phyloP scores from a whole-genome alignment of 805 yeast genomes.

The Kuraishia ogatae region DNA sequence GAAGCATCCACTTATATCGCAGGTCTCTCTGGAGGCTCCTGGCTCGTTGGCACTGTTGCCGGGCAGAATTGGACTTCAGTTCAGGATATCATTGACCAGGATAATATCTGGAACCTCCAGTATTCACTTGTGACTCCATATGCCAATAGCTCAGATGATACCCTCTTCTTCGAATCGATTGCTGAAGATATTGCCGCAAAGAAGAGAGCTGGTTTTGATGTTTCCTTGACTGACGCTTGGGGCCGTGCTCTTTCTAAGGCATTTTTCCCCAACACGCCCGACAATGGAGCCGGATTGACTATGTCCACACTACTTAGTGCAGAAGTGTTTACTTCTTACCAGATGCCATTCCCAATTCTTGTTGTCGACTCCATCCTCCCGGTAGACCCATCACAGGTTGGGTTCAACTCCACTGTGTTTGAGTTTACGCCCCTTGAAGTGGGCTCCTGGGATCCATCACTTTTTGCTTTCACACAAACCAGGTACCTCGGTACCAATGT shows the following conservation, averaged over 20 bases:
- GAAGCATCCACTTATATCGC: slow-evolving; percentile 64
- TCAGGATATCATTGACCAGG: slow-evolving; percentile 41
- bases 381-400: slow-evolving; percentile 35
- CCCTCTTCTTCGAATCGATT: slow-evolving; percentile 21
- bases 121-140: background rate
- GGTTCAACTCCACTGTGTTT: slow-evolving; percentile 49
- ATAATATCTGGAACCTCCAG: slow-evolving; percentile 44
- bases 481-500: slow-evolving; percentile 61
- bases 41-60: slow-evolving; percentile 66
- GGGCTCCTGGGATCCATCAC: slow-evolving; percentile 78
- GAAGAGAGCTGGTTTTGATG: slow-evolving; percentile 45
- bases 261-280: slow-evolving; percentile 43
- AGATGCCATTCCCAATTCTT: slow-evolving; percentile 65
- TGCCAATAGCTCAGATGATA: background rate
- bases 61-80: slow-evolving; percentile 68
- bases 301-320: slow-evolving; percentile 50
- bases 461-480: slow-evolving; percentile 53
- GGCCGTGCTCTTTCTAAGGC: slow-evolving; percentile 56
- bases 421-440: slow-evolving; percentile 59
- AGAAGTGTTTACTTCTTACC: slow-evolving; percentile 24
- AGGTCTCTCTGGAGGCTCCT: slow-evolving; percentile 80
- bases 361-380: slow-evolving; percentile 54
- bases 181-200: slow-evolving; percentile 36
- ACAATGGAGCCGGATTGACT: slow-evolving; percentile 56
- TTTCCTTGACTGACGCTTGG: slow-evolving; percentile 64